Evolutionary conservation across 257 asterid species (phyloP).

Genomic region (Solanum raphanifolium): DNA sequence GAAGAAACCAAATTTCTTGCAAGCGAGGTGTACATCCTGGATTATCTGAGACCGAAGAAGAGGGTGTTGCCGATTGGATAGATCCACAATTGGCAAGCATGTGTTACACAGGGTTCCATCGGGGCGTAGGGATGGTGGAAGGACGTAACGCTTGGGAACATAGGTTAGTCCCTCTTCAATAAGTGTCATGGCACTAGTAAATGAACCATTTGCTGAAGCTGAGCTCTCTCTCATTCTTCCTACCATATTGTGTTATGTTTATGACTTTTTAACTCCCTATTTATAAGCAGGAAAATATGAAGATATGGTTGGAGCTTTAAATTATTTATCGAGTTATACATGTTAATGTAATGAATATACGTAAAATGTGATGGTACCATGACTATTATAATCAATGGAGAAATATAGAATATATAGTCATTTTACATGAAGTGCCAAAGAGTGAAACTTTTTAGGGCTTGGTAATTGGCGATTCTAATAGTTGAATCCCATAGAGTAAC

Average conservation of each 20-base stretch:
- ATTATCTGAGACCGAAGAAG: constrained; percentile 14
- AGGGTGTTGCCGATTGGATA: constrained; percentile 11
- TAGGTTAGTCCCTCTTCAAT: constrained; percentile 16
- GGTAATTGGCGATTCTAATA: background rate
- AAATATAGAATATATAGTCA: background rate
- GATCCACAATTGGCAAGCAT: constrained; percentile 31
- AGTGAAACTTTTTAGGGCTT: background rate
- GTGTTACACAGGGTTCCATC: constrained; percentile 6
- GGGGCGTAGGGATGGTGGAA: constrained; percentile 39
- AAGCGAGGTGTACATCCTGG: constrained; percentile 20
- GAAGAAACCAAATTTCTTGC: constrained; percentile 36
- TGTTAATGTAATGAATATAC: background rate
- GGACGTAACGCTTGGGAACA: constrained; percentile 31
- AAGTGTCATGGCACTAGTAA: constrained; percentile 31
- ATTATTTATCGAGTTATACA: background rate
- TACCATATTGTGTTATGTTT: background rate
- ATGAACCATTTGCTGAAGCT: constrained; percentile 4
- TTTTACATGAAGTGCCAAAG: background rate
- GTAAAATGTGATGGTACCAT: background rate
- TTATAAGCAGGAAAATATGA: background rate
- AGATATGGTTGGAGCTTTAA: background rate
- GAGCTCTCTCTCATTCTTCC: background rate
- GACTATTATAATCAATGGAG: background rate
- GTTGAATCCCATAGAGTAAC: background rate
- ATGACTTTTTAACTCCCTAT: background rate